A percentile compares a stretch with the other conserved stretches of the same genome.
These are phyloP conservation scores for Suillus paluster DNA, from an alignment of 768 basidiomycete species.

Conservation along the genomic window DNA sequence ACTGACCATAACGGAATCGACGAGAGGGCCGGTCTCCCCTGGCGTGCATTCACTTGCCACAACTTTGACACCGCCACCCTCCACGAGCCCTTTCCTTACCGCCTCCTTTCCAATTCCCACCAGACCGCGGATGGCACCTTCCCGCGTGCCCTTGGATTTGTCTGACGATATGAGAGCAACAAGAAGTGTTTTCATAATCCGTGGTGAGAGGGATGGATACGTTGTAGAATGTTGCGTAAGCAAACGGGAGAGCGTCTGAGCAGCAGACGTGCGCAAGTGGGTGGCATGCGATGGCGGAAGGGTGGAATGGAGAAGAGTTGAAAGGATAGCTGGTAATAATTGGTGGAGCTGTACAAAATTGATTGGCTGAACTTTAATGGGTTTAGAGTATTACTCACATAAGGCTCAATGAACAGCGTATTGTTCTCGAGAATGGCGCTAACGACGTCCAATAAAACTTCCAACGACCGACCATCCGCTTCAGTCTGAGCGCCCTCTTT, in stretches of 20 bases:
- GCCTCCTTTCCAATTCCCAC: slow-evolving; percentile 87
- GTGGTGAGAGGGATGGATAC: slow-evolving; percentile 83
- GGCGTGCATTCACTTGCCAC: slow-evolving; percentile 66
- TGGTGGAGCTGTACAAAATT: slow-evolving; percentile 78
- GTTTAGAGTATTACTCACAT: slow-evolving; percentile 60
- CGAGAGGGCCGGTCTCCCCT: slow-evolving; percentile 41
- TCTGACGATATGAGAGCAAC: slow-evolving; percentile 77
- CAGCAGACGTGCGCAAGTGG: slow-evolving; percentile 77
- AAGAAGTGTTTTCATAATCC: slow-evolving; percentile 93
- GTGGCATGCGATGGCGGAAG: slow-evolving; percentile 74
- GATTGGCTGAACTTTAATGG: neutral
- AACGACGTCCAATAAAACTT: slow-evolving; percentile 84
- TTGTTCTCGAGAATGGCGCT: slow-evolving; percentile 84
- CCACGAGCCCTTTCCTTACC: slow-evolving; percentile 79
- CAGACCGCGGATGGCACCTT: slow-evolving; percentile 89
- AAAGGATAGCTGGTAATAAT: slow-evolving; percentile 91
- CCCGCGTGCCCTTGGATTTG: slow-evolving; percentile 79
- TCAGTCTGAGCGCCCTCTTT: slow-evolving; percentile 55
- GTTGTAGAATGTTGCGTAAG: slow-evolving; percentile 85
- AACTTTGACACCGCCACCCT: slow-evolving; percentile 77
- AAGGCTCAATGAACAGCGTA: slow-evolving; percentile 93
- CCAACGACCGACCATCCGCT: slow-evolving; percentile 70
- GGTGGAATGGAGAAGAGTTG: slow-evolving; percentile 85
- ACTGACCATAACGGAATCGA: slow-evolving; percentile 66
- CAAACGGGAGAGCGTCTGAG: slow-evolving; percentile 83